Percentiles rank a stretch among this genome's conserved stretches.
Conservation (phyloP, 176 grass and related monocot species). For the Alopecurus myosuroides region DNA sequence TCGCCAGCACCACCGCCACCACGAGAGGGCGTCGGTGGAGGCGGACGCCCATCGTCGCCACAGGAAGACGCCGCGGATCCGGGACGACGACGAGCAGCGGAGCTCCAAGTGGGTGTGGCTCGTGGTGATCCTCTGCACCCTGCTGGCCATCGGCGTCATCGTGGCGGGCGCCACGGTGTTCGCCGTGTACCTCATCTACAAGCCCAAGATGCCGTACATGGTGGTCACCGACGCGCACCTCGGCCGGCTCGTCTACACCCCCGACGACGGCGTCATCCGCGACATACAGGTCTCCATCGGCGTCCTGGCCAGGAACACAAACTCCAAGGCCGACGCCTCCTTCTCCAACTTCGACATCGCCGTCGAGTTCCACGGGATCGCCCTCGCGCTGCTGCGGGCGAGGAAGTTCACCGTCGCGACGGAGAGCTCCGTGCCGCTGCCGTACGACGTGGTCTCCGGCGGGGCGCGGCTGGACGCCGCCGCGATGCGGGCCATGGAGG, state of each 20-base stretch:
- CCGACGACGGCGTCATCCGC: constrained; percentile 38
- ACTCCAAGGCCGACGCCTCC: constrained; percentile 53
- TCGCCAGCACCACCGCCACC: not conserved
- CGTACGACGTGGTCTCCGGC: constrained; percentile 30
- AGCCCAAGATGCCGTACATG: constrained; percentile 70
- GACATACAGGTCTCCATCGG: constrained; percentile 27
- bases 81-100: not conserved
- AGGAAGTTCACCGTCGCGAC: constrained; percentile 42
- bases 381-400: constrained; percentile 40
- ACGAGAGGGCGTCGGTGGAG: not conserved
- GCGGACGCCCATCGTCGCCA: not conserved
- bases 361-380: constrained; percentile 56
- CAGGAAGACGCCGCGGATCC: not conserved
- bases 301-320: constrained; percentile 56
- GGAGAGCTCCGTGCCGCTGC: constrained; percentile 42
- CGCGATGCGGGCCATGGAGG: constrained; percentile 45
- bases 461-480: constrained; percentile 8
- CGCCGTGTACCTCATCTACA: constrained; percentile 70
- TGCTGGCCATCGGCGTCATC: constrained; percentile 54
- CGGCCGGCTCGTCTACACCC: constrained; percentile 30
- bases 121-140: constrained; percentile 43
- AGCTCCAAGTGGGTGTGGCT: not conserved
- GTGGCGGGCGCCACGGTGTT: constrained; percentile 54
- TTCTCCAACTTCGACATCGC: constrained; percentile 55
- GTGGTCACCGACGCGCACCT: constrained; percentile 49